A percentile compares a stretch with the other conserved stretches of the same genome.
These are phyloP conservation scores for Wallacemonas sp. DNA, from an alignment of 208 protist species.

Conservation along the genomic window DNA sequence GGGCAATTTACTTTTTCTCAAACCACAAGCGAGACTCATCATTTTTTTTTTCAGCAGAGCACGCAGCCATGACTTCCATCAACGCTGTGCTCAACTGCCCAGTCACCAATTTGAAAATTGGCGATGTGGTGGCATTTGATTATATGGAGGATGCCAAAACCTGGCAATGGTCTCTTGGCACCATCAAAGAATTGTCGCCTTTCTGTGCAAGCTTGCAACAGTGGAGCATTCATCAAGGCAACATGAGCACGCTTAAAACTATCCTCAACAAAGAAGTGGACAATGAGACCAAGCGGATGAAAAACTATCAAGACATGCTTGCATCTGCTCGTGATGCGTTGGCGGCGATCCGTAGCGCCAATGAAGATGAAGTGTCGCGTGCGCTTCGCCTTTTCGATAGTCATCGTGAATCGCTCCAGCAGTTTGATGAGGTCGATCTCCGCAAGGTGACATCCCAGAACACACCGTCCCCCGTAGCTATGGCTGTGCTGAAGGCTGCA, in stretches of 20 bases:
- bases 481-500: slow-evolving; percentile 58
- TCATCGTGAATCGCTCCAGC: slow-evolving; percentile 27
- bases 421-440: slow-evolving; percentile 51
- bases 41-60: slow-evolving; percentile 12
- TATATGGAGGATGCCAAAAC: slow-evolving; percentile 47
- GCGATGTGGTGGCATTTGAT: slow-evolving; percentile 65
- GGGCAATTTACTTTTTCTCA: no score
- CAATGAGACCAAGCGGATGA: slow-evolving; percentile 43
- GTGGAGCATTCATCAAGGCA: slow-evolving; percentile 55
- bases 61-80: neutral
- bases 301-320: slow-evolving; percentile 55
- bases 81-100: slow-evolving; percentile 30
- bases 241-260: slow-evolving; percentile 37
- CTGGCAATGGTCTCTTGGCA: slow-evolving; percentile 74
- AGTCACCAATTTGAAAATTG: slow-evolving; percentile 27
- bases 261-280: slow-evolving; percentile 57
- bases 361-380: slow-evolving; percentile 58
- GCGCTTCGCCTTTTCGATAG: slow-evolving; percentile 37
- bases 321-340: slow-evolving; percentile 42
- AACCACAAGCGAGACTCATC: no score
- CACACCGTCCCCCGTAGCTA: slow-evolving; percentile 49
- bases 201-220: slow-evolving; percentile 48
- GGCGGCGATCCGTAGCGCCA: slow-evolving; percentile 58
- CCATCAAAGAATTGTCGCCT: slow-evolving; percentile 35
- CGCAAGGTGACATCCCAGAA: slow-evolving; percentile 53